Evolutionary conservation across 179 eudicot genomes (phyloP), one percentile per base, ranked within the genome.

Genomic region (Kewa caespitosa): DNA sequence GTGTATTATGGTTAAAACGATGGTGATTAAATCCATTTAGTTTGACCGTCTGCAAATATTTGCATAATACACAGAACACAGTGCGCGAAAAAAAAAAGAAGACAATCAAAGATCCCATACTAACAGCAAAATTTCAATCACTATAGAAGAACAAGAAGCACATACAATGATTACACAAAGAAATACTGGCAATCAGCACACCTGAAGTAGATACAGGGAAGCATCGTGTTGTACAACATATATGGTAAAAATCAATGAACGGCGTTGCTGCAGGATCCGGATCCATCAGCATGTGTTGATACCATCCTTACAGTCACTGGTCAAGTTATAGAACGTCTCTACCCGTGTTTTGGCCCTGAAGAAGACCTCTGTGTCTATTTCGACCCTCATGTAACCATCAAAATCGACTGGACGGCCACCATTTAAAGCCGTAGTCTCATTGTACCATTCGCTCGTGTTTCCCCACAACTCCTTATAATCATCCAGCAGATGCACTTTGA

Each of bases 371-470:
- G 97, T 95, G 69, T 95, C 99, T 30, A 95, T 95, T 57, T 84
- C 97, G 66, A 83, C 97, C 75, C 99, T 89, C 99, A 95, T 93
- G 74, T 93, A 95, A 8, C 97, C 95, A 84, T 95, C 99, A 76
- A 95, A 95, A 31, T 83, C 84, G 38, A 95, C 96, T 0, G 97
- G 97, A 5, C 72, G 88, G 18, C 93, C 93, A 43, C 85, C 86
- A 73, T 95, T 95, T 46, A 92, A 79, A 42, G 74, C 31, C 13
- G 52, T 85, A 12, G 92, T 91, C 86, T 95, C 97, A 33, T 91
- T 91, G 76, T 88, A 93, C 99, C 99, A 95, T 15, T 93, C 97
- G 66, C 99, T 95, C 20, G 88, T 89, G 76, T 90, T 90, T 62
- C 88, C 92, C 99, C 99, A 92, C 84, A 91, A 63, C 39, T 86